Conservation (phyloP, 768 basidiomycete genomes). For the Mycena latifolia region DNA sequence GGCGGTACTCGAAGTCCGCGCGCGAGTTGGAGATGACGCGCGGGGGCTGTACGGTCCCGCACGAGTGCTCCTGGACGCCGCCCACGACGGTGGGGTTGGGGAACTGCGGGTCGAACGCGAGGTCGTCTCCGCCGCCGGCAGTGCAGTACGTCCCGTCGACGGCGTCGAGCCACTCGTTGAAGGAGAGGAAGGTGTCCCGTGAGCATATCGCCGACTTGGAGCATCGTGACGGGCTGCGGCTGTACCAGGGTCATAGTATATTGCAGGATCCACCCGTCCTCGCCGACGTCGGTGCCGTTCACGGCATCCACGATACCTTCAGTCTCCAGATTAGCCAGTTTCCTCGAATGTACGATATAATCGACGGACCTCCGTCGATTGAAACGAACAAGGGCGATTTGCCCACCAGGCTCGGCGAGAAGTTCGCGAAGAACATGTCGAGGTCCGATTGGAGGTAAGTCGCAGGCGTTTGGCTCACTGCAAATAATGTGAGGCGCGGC, state of each 20-base stretch:
- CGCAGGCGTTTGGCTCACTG: slow-evolving; percentile 59
- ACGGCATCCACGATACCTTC: slow-evolving; percentile 37
- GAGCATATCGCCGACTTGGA: slow-evolving; percentile 47
- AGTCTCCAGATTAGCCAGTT: neutral
- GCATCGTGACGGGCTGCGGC: slow-evolving; percentile 45
- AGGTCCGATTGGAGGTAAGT: slow-evolving; percentile 57
- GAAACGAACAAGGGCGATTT: slow-evolving; percentile 53
- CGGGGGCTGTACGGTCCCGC: slow-evolving; percentile 53
- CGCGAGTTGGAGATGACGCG: slow-evolving; percentile 59
- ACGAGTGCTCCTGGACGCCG: slow-evolving; percentile 47
- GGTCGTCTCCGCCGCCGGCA: slow-evolving; percentile 49
- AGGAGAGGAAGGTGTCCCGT: slow-evolving; percentile 41
- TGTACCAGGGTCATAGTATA: slow-evolving; percentile 57
- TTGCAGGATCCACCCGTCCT: slow-evolving; percentile 59
- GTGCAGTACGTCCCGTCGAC: slow-evolving; percentile 51
- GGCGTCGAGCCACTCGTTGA: slow-evolving; percentile 53
- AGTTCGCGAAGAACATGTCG: slow-evolving; percentile 56
- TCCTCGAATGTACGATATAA: neutral
- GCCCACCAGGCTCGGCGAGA: slow-evolving; percentile 54
- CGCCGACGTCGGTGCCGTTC: slow-evolving; percentile 47
- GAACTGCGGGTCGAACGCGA: slow-evolving; percentile 46
- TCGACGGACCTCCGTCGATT: slow-evolving; percentile 58
- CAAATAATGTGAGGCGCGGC: neutral
- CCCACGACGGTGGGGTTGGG: slow-evolving; percentile 45
- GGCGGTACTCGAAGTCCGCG: slow-evolving; percentile 50